Conservation (phyloP, 176 grass and related monocot species). For the Oryza glumipatula region DNA sequence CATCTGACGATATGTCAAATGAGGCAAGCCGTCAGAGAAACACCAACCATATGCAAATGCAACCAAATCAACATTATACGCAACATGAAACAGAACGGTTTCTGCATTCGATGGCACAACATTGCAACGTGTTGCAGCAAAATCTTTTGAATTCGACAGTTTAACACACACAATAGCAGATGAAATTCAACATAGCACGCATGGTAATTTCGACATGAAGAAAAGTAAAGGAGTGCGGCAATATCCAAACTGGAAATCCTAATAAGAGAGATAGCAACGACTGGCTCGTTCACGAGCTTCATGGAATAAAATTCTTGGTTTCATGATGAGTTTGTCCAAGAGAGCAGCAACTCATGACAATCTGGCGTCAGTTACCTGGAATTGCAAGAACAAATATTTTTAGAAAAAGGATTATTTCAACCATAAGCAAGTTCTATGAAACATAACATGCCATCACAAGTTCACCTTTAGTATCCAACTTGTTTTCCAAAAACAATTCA, state of each 20-base stretch:
- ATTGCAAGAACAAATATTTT: neutral
- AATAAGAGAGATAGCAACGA: neutral
- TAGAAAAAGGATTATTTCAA: neutral
- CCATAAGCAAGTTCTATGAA: conserved; percentile 26
- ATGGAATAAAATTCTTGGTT: neutral
- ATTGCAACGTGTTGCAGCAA: neutral
- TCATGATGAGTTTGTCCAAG: neutral
- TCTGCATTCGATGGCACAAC: neutral
- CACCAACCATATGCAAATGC: too few relatives aligned
- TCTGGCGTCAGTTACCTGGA: neutral
- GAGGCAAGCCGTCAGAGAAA: too few relatives aligned
- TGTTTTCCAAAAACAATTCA: conserved; percentile 40
- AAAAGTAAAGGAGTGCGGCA: neutral
- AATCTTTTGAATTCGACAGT: neutral
- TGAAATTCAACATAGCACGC: neutral
- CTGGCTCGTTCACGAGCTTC: neutral
- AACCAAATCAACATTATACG: too few relatives aligned
- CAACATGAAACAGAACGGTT: neutral
- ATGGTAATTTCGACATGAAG: neutral
- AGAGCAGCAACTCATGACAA: neutral
- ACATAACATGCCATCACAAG: conserved; percentile 35
- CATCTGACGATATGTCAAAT: too few relatives aligned
- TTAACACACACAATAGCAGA: neutral
- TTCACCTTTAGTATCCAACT: conserved; percentile 35
- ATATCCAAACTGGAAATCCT: neutral